Conservation (phyloP, 2,329 filamentous ascomycete species). For the Cladosporium sp. region DNA sequence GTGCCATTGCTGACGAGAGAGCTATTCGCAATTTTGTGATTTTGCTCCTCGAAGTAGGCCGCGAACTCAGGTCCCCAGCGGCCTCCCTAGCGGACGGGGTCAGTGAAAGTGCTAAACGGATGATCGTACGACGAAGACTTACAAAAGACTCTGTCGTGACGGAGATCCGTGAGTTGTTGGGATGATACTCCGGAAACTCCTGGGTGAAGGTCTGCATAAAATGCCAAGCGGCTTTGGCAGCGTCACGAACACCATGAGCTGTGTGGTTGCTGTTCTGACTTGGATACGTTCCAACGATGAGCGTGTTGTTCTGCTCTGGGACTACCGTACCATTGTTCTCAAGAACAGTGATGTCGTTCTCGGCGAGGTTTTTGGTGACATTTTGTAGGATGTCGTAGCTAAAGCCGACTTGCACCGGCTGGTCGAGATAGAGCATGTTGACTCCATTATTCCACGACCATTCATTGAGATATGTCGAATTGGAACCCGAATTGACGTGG, state of each 20-base stretch:
- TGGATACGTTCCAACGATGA: conserved; percentile 47
- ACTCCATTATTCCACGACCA: conserved; percentile 58
- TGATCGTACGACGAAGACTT: conserved; percentile 46
- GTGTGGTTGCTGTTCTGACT: conserved; percentile 39
- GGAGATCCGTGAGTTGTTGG: conserved; percentile 51
- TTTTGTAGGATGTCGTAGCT: conserved; percentile 42
- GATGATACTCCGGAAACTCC: conserved; percentile 57
- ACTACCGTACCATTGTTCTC: conserved; percentile 19
- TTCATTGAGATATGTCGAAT: conserved; percentile 46
- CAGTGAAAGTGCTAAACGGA: conserved; percentile 47
- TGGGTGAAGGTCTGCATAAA: conserved; percentile 58
- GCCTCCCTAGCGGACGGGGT: conserved; percentile 33
- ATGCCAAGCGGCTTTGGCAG: conserved; percentile 52
- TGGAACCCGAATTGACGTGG: conserved; percentile 46
- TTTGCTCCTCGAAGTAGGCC: conserved; percentile 51
- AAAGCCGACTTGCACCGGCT: conserved; percentile 54
- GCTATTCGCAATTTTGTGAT: conserved; percentile 42
- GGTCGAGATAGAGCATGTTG: conserved; percentile 57
- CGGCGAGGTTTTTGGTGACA: conserved; percentile 29
- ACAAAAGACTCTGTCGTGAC: conserved; percentile 47
- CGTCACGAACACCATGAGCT: conserved; percentile 47
- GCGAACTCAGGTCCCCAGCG: conserved; percentile 61
- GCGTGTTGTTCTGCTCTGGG: conserved; percentile 47
- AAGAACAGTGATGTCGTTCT: conserved; percentile 16
- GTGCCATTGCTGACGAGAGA: background rate